A percentile compares a stretch with the other conserved stretches of the same genome.
phyloP scores from a whole-genome alignment of 1,284 basidiomycete genomes.

The Puccinia horiana region DNA sequence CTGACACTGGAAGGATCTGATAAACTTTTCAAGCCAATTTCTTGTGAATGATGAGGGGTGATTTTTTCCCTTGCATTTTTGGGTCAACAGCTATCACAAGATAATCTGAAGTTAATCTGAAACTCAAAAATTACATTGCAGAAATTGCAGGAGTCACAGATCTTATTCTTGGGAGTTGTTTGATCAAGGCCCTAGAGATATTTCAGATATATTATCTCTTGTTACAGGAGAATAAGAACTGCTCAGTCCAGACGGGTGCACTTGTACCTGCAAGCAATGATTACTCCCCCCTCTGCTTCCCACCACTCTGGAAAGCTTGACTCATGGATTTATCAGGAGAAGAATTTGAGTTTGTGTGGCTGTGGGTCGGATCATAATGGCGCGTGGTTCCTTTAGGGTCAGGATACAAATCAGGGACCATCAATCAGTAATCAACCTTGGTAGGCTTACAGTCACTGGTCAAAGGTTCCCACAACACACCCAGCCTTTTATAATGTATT shows the following conservation, averaged over 20 bases:
- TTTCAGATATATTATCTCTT: neutral
- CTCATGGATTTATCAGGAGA: too few relatives aligned
- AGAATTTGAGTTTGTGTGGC: neutral
- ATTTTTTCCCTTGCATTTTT: too few relatives aligned
- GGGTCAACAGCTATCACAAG: too few relatives aligned
- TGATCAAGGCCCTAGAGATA: neutral
- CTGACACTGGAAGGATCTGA: too few relatives aligned
- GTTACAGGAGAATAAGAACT: neutral
- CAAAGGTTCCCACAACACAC: neutral
- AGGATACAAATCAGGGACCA: neutral
- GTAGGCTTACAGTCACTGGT: neutral
- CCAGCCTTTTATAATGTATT: neutral
- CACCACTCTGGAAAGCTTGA: neutral
- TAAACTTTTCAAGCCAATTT: too few relatives aligned
- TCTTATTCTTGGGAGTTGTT: too few relatives aligned
- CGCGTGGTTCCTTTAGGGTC: neutral
- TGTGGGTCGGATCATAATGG: too few relatives aligned
- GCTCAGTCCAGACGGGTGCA: neutral
- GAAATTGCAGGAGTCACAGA: too few relatives aligned
- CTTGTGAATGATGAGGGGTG: too few relatives aligned
- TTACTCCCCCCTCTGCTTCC: neutral
- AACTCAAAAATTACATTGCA: too few relatives aligned
- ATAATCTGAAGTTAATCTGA: too few relatives aligned
- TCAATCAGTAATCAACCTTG: neutral
- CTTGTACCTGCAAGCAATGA: neutral